A percentile compares a stretch with the other conserved stretches of the same genome.
Conservation (phyloP, 345 rosid species). For the Nephelium lappaceum region DNA sequence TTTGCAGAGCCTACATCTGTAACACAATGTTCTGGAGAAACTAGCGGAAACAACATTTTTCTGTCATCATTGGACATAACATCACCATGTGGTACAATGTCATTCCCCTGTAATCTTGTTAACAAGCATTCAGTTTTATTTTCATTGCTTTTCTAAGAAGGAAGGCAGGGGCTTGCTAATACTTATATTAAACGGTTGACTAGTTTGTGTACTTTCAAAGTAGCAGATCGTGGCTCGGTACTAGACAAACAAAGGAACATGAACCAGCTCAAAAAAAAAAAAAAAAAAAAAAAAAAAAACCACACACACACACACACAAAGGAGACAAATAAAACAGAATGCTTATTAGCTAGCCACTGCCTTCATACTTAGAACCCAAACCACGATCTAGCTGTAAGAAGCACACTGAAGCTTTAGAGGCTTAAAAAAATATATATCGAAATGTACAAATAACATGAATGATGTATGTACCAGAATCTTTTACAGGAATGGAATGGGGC, state of each 20-base stretch:
- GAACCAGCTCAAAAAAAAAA: too few species aligned
- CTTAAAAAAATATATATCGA: too few species aligned
- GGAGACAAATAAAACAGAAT: too few species aligned
- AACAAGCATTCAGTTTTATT: too few species aligned
- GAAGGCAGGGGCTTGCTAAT: background rate
- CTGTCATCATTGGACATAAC: conserved; percentile 25
- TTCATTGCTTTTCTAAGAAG: background rate
- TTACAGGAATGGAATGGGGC: too few species aligned
- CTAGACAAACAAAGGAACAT: too few species aligned
- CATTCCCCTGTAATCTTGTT: background rate
- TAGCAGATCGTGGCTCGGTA: background rate
- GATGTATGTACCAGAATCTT: conserved; percentile 38
- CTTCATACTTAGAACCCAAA: background rate
- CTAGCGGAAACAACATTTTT: conserved; percentile 17
- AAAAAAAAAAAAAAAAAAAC: too few species aligned
- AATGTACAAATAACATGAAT: too few species aligned
- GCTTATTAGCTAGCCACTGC: background rate
- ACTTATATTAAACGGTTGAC: background rate
- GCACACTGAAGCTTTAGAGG: conserved; percentile 38
- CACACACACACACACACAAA: too few species aligned
- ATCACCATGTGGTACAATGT: conserved; percentile 18
- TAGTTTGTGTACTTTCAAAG: background rate
- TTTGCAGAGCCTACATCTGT: conserved; percentile 20
- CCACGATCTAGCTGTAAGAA: conserved; percentile 81
- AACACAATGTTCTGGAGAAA: conserved; percentile 26